These are phyloP conservation scores for Coemansia sp. DNA, from an alignment of 192 early-diverging fungal genomes.

Conservation along the genomic window DNA sequence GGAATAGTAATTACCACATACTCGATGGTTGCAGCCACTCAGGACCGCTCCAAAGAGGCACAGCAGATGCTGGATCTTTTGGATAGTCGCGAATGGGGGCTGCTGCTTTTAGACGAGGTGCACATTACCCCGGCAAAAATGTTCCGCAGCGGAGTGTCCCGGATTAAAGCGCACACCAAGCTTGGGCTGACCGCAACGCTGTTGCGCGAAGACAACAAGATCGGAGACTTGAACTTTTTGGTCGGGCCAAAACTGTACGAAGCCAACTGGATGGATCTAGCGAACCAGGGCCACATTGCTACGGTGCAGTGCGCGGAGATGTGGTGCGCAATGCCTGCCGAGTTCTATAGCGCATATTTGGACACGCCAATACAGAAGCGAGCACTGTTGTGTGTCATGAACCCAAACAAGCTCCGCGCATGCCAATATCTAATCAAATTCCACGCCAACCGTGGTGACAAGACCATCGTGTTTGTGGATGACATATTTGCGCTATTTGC, in stretches of 20 bases:
- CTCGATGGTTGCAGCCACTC: slow-evolving; percentile 94
- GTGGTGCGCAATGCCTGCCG: slow-evolving; percentile 96
- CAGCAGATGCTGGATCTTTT: slow-evolving; percentile 95
- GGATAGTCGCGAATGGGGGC: slow-evolving; percentile 89
- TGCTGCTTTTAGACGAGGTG: slow-evolving; percentile 94
- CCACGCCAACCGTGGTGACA: slow-evolving; percentile 91
- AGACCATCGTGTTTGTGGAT: slow-evolving; percentile 98
- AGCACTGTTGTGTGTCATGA: slow-evolving; percentile 87
- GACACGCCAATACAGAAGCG: slow-evolving; percentile 73
- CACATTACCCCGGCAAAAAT: slow-evolving; percentile 97
- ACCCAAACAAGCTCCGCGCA: slow-evolving; percentile 94
- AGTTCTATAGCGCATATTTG: slow-evolving; percentile 93
- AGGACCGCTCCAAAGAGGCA: slow-evolving; percentile 88
- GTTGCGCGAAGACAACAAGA: slow-evolving; percentile 97
- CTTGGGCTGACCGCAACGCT: slow-evolving; percentile 95
- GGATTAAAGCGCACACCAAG: slow-evolving; percentile 90
- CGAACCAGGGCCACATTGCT: slow-evolving; percentile 91
- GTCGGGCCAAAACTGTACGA: slow-evolving; percentile 99
- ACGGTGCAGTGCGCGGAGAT: slow-evolving; percentile 97
- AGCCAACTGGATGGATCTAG: slow-evolving; percentile 99
- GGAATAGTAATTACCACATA: slow-evolving; percentile 96
- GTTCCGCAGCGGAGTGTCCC: slow-evolving; percentile 89
- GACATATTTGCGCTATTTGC: slow-evolving; percentile 91
- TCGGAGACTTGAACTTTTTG: slow-evolving; percentile 93
- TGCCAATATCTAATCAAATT: slow-evolving; percentile 93